Evolutionary conservation across 2,329 filamentous ascomycete species (phyloP).

Genomic region (Scleromitrula shiraiana): DNA sequence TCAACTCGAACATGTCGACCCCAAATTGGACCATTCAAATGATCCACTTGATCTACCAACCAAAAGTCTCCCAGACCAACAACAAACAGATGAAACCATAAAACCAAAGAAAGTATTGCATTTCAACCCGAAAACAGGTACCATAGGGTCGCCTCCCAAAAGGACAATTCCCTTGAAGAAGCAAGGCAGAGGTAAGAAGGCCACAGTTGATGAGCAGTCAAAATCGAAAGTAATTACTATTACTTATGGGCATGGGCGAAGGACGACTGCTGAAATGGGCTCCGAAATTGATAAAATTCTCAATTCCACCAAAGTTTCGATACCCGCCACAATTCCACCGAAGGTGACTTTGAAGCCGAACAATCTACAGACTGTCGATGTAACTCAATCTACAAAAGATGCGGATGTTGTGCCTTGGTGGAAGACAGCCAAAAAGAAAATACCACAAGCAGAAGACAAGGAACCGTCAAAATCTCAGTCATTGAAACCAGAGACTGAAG

Average conservation of each 20-base stretch:
- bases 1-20: neutral
- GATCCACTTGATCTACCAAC: neutral
- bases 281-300: conserved; percentile 58
- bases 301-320: conserved; percentile 3
- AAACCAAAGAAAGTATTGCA: conserved; percentile 44
- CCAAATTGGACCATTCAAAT: neutral
- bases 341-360: neutral
- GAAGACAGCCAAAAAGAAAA: conserved; percentile 9
- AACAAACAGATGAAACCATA: neutral
- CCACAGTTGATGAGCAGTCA: conserved; percentile 32
- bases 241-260: conserved; percentile 47
- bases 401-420: conserved; percentile 8
- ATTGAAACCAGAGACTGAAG: neutral
- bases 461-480: neutral
- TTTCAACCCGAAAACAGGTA: conserved; percentile 53
- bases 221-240: conserved; percentile 44
- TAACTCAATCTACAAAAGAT: neutral
- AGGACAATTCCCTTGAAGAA: conserved; percentile 32
- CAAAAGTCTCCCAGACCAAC: too few species aligned
- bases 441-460: neutral
- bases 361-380: conserved; percentile 2
- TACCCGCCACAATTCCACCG: neutral
- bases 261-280: conserved; percentile 42
- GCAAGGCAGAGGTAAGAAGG: conserved; percentile 10
- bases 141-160: conserved; percentile 51